Base-by-base conservation (phyloP, 2,329 filamentous ascomycete genomes). In the Xylaria sp. region DNA sequence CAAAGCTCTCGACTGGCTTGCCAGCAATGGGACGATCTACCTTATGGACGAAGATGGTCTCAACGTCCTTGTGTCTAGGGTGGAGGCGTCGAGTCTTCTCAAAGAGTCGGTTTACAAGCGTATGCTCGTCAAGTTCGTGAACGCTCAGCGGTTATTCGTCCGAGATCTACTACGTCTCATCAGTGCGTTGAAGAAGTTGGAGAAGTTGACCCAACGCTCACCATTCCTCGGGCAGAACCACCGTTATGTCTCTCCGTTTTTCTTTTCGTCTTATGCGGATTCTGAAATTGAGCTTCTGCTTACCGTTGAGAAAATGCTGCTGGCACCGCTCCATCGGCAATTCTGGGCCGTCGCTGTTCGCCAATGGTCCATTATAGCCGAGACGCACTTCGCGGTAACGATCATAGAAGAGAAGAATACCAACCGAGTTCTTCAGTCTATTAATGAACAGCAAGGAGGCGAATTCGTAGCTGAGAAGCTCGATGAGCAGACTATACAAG, bases 231-330 rank as follows among this genome's bases (percentile, higher is more conserved):
- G 9, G 10, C 36, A 20, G 39, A 20, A 29, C 13, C 33, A 20
- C 9, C 36, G 33, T 20, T 15, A n/a, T 13, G 17, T 29, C 20
- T 39, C 57, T 5, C 7, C 13, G 2, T 6, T 3, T n/a, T 61
- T 61, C 45, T 61, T 61, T 20, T 50, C 33, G 29, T 27, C 22
- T 7, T 61, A 61, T 31, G 45, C 57, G 6, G 39, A 31, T 61
- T 61, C 13, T 11, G 44, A 61, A 51, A 61, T 61, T 10, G 33
- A 51, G 17, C 36, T 61, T 53, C 57, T 61, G 10, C 44, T 61
- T 11, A 39, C 51, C 20, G 3, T 60, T 20, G 44, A 60, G 29
- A 50, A 22, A 27, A 60, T 60, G 57, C 25, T 60, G 11, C 45
- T 60, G 2, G 45, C 31, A 20, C 57, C 57, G 13, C 20, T 17